Evolutionary conservation across 1,284 basidiomycete genomes (phyloP).

Genomic region (Xerocomus amazonicus): DNA sequence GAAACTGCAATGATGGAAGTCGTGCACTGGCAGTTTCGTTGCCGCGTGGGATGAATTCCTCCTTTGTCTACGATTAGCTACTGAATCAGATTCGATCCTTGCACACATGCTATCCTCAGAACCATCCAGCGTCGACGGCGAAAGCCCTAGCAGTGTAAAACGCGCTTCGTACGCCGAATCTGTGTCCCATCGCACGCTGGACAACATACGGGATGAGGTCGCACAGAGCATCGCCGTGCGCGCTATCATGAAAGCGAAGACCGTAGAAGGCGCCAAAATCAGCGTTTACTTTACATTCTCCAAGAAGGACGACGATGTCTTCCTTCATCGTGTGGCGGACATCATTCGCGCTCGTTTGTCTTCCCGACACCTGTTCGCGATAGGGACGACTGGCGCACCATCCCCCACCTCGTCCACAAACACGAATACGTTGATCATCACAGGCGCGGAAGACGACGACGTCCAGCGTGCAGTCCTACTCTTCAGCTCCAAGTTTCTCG

Average conservation of each 20-base stretch:
- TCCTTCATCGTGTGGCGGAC: constrained; percentile 51
- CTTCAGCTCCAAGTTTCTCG: constrained; percentile 59
- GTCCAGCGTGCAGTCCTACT: constrained; percentile 64
- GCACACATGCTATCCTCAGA: constrained; percentile 23
- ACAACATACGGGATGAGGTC: constrained; percentile 59
- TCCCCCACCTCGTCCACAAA: constrained; percentile 20
- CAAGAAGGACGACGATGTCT: constrained; percentile 48
- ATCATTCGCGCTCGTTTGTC: constrained; percentile 41
- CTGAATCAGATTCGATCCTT: too few relatives aligned
- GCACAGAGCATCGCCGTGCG: constrained; percentile 57
- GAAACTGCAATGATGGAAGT: too few relatives aligned
- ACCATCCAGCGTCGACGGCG: constrained; percentile 24
- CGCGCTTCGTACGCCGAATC: neutral
- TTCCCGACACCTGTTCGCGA: constrained; percentile 52
- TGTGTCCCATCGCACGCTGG: constrained; percentile 43
- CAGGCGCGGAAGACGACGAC: constrained; percentile 49
- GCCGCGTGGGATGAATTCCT: too few relatives aligned
- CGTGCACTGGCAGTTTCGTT: too few relatives aligned
- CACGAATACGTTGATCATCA: constrained; percentile 50
- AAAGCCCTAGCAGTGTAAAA: neutral
- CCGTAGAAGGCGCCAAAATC: constrained; percentile 48
- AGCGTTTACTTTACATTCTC: constrained; percentile 58
- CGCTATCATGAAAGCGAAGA: constrained; percentile 47
- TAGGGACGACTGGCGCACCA: constrained; percentile 45
- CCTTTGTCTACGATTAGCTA: too few relatives aligned